Base-by-base conservation (phyloP, 2,329 filamentous ascomycete species). In the Fusarium veterinarium region DNA sequence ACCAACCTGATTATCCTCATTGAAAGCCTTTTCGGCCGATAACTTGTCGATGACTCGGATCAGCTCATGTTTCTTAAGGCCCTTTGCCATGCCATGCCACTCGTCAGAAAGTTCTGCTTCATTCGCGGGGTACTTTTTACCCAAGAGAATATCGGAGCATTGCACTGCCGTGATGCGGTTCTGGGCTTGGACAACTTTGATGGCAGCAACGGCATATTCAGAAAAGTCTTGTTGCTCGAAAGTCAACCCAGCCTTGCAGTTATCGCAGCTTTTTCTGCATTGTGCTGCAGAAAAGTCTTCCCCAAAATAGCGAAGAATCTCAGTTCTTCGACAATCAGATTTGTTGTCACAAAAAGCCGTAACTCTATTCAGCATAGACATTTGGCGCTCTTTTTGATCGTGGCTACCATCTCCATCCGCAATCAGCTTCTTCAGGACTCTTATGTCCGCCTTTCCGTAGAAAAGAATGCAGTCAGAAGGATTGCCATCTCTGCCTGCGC, bases 251-350 rank as follows among this genome's bases (percentile, higher is more conserved):
- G 91, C 93, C 72, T 88, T 90, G 86, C 96, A 99, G 79, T 97
- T 98, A 84, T 99, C 97, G 81, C 96, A 99, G 2, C 87, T 88
- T 56, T 88, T 86, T 53, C 90, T 85, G 82, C 96, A 99, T 57
- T 93, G 87, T 17, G 89, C 87, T 41, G 86, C 85, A 57, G 89
- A 84, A 79, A 98, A 99, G 2, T 86, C 86, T 81, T 99, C 97
- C 64, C 92, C 95, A 84, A 99, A 99, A 81, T 99, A 99, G n/a
- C 89, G 89, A 38, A 99, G 89, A 20, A 99, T 92, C 80, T 97
- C 93, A 3, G 93, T 92, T 67, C 96, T 89, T 70, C 96, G 91
- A 80, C 96, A 99, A 75, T 97, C 94, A 60, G 89, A 91, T 76
- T 89, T 89, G 81, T 98, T 98, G 78, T 98, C 94, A 80, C 95